Percentiles rank a stretch among this genome's conserved stretches.
Evolutionary conservation across 441 rosid genomes (phyloP).

Genomic region (Bocquillonia castaneifolia): DNA sequence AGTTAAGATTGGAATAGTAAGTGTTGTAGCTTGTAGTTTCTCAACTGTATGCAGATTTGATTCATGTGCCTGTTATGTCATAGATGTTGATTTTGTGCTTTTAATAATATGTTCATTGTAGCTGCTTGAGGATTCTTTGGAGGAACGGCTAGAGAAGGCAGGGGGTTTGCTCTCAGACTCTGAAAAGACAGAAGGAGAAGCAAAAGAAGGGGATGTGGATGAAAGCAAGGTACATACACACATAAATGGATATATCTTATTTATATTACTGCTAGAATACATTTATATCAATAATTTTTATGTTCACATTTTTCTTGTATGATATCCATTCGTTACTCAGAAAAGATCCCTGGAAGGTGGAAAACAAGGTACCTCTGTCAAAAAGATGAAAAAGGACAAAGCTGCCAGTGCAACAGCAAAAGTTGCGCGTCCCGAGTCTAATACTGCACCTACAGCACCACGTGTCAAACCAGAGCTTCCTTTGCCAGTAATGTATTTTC

Average conservation of each 20-base stretch:
- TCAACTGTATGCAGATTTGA: neutral
- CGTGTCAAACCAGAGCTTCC: conserved; percentile 91
- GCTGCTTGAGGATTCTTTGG: conserved; percentile 94
- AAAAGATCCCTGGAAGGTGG: conserved; percentile 73
- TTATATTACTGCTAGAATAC: neutral
- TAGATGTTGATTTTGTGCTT: neutral
- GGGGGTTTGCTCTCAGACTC: conserved; percentile 74
- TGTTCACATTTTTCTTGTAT: neutral
- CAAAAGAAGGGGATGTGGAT: conserved; percentile 75
- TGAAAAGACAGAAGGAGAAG: conserved; percentile 79
- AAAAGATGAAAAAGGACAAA: conserved; percentile 89
- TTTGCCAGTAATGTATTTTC: conserved; percentile 78
- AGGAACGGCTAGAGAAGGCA: conserved; percentile 79
- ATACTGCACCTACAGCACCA: conserved; percentile 48
- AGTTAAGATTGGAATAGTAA: neutral
- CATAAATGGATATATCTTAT: conserved; percentile 12
- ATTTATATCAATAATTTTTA: neutral
- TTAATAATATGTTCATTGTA: conserved; percentile 25
- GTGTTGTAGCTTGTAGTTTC: neutral
- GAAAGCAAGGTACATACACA: conserved; percentile 65
- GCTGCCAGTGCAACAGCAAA: conserved; percentile 64
- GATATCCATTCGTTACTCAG: conserved; percentile 37
- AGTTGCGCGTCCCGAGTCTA: conserved; percentile 60
- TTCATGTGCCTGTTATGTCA: neutral
- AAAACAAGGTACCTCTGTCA: conserved; percentile 77